Base-by-base conservation (phyloP, 2,329 filamentous ascomycete species). In the Neofusicoccum laricinum region DNA sequence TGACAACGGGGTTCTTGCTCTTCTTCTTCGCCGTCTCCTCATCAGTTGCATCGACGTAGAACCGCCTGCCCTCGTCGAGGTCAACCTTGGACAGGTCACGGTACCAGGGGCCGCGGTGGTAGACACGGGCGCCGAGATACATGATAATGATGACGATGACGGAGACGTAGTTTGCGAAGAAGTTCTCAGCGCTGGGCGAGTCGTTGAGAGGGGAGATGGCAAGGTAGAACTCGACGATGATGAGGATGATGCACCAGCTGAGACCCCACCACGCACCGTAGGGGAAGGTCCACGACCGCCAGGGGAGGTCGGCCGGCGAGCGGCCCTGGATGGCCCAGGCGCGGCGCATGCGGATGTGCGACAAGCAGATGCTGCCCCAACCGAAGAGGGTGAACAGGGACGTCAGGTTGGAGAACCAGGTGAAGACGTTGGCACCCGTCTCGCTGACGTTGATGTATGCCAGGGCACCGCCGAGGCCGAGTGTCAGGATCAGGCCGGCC, bases 311-410 rank as follows among this genome's bases (percentile, higher is more conserved):
- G 61, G 86, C 80, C 34, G 91, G 78, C n/a, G 79, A 81, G 72
- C 82, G 84, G 57, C 86, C 86, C 68, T 86, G 83, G 15, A 78
- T 71, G 66, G 80, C 79, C 86, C 86, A 88, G 2, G 80, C 84
- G 38, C 79, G 70, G 45, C 86, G 83, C 82, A 88, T 88, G 34
- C 85, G 84, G 71, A 88, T 88, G 73, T 89, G 86, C 1, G 85
- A 81, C 1, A 85, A 75, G 72, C 85, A 88, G 71, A 88, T 85
- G 66, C 82, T 87, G 53, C 85, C 88, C 89, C 90, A 93, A 46
- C 89, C 88, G 76, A 92, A 90, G 73, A 93, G 72, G 0, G 79
- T 80, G 64, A 78, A 79, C 7, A 83, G 76, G 0, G 79, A 80
- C 0, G 77, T 80, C 15, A 83, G 71, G 63, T 77, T 81, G 2